These are phyloP conservation scores for Lagenidium giganteum DNA, from an alignment of 352 stramenopile species.

Conservation along the genomic window DNA sequence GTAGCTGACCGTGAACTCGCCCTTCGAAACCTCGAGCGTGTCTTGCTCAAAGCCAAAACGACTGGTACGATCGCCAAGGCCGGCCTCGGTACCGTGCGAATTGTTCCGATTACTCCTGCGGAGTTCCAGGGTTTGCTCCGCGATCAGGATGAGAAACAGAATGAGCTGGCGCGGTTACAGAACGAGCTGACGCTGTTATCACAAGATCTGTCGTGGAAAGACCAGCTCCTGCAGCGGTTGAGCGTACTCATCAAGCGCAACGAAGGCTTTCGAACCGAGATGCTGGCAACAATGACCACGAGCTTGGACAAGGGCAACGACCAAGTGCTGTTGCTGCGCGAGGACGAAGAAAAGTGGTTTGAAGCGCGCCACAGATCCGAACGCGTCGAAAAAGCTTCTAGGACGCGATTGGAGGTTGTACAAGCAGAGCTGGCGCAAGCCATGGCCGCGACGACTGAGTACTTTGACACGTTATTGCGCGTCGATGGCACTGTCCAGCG, in stretches of 20 bases:
- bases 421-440: constrained; percentile 29
- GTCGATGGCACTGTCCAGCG: constrained; percentile 51
- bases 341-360: constrained; percentile 50
- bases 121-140: constrained; percentile 36
- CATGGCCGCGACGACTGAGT: constrained; percentile 29
- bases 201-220: constrained; percentile 53
- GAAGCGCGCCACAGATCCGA: constrained; percentile 25
- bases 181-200: constrained; percentile 27
- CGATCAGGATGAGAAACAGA: constrained; percentile 39
- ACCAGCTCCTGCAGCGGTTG: constrained; percentile 57
- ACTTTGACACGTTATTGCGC: constrained; percentile 52
- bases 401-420: constrained; percentile 22
- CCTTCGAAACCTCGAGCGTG: constrained; percentile 54
- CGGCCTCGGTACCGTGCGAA: constrained; percentile 57
- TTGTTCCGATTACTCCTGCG: constrained; percentile 41
- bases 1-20: constrained; percentile 32
- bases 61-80: constrained; percentile 73
- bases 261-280: constrained; percentile 44
- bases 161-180: constrained; percentile 35
- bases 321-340: constrained; percentile 41
- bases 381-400: constrained; percentile 22
- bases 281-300: constrained; percentile 25
- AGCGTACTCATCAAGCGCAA: constrained; percentile 71
- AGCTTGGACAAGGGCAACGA: constrained; percentile 51
- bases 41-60: constrained; percentile 52